A percentile compares a stretch with the other conserved stretches of the same genome.
Conservation (phyloP, 192 early-diverging fungal genomes). For the Podila epicladia region DNA sequence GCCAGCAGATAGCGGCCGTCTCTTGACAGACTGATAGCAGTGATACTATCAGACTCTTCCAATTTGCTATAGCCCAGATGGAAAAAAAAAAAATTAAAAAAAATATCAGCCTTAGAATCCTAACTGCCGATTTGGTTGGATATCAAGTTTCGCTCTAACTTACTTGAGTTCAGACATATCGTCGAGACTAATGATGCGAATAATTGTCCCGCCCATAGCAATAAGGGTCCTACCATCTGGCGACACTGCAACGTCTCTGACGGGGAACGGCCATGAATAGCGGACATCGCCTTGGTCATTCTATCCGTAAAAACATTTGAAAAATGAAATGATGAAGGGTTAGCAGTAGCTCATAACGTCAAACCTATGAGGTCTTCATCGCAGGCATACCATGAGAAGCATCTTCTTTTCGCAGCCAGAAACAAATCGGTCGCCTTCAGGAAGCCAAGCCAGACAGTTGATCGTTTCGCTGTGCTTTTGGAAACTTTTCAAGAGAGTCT, state of each 20-base stretch:
- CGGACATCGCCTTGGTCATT: constrained; percentile 59
- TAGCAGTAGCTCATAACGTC: not conserved
- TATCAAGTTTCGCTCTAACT: not conserved
- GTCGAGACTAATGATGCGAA: constrained; percentile 37
- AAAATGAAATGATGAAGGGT: too few relatives aligned
- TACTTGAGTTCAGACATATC: constrained; percentile 37
- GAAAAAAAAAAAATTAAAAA: not conserved
- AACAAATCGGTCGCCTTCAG: constrained; percentile 84
- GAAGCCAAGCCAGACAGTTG: constrained; percentile 89
- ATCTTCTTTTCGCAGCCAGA: constrained; percentile 87
- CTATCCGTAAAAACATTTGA: not conserved
- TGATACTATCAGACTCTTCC: constrained; percentile 51
- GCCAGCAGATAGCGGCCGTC: constrained; percentile 65
- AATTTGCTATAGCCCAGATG: constrained; percentile 21
- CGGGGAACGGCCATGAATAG: constrained; percentile 62
- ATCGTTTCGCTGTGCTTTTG: constrained; percentile 79
- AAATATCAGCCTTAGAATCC: not conserved
- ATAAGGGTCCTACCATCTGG: constrained; percentile 71
- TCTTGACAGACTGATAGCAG: constrained; percentile 52
- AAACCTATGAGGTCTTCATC: not conserved
- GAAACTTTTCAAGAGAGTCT: constrained; percentile 66
- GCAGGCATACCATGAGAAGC: constrained; percentile 72
- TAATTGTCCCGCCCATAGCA: constrained; percentile 30
- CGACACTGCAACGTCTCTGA: constrained; percentile 69
- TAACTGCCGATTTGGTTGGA: not conserved